Base-by-base conservation (phyloP, 2,329 filamentous ascomycete species). In the Microcyclospora tardicrescens region DNA sequence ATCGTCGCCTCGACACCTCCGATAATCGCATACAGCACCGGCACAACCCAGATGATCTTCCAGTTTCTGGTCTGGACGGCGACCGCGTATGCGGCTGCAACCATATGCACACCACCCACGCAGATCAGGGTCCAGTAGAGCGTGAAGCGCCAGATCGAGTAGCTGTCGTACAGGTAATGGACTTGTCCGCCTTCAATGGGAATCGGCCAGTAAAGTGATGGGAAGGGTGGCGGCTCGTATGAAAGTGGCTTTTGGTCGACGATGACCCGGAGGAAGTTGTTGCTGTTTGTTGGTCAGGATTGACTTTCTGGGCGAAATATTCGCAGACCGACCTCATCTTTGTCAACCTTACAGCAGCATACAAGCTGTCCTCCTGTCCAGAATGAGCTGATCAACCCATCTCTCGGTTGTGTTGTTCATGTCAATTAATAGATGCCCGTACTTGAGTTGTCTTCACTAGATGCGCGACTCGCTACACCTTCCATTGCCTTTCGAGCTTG, bases 141-240 rank as follows among this genome's bases (percentile, higher is more conserved):
- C 1, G 85, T 94, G 60, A 91, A 94, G 47, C 81, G 79, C 79
- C 84, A 89, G 39, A 93, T 83, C 55, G 93, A 84, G 43, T 62
- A 58, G 2, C 84, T 69, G 53, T 81, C 71, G 65, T 84, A 89
- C 49, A 94, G 77, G 52, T 79, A 79, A 45, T 65, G 63, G 28
- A 69, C 63, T 29, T 75, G 72, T 43, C 72, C 71, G 33, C 71
- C 64, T 42, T 60, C 59, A 10, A 78, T 67, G 16, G 71, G 68
- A 34, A 78, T 64, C 28, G 81, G 77, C 73, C 84, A 81, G 64
- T 85, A 85, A 43, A 95, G 77, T 29, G 82, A 84, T 2, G 86
- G 86, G 56, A 93, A 95, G 4, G 66, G 59, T 14, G 85, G 85
- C 15, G 74, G 73, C 16, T 61, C 59, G 64, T 93, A 91, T 57